phyloP scores from a whole-genome alignment of 179 eudicot species.

The Sideroxylon spinosum region DNA sequence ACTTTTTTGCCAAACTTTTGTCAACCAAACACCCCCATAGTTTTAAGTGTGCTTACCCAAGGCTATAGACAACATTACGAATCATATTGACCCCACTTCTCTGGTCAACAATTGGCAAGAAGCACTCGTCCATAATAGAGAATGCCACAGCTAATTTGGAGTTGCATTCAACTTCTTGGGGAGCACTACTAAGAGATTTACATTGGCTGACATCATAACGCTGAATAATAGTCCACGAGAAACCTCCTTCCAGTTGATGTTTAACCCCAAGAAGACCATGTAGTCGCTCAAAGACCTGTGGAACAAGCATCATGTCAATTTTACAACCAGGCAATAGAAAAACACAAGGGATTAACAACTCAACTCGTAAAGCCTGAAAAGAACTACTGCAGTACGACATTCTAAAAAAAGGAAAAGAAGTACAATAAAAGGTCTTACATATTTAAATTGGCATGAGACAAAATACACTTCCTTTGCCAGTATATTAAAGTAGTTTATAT shows the following conservation, averaged over 20 bases:
- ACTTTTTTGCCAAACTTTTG: too few relatives aligned
- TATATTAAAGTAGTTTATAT: background rate
- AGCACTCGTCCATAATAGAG: slow-evolving; percentile 85
- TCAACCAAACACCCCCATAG: too few relatives aligned
- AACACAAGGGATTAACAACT: slow-evolving; percentile 26
- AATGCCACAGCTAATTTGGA: slow-evolving; percentile 84
- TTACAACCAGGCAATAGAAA: background rate
- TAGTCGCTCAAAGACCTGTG: slow-evolving; percentile 57
- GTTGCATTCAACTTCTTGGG: slow-evolving; percentile 55
- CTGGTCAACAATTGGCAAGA: slow-evolving; percentile 74
- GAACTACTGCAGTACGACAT: slow-evolving; percentile 33
- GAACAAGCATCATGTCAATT: slow-evolving; percentile 11
- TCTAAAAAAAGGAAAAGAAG: background rate
- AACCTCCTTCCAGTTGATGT: slow-evolving; percentile 67
- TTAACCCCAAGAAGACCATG: slow-evolving; percentile 56
- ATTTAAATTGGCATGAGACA: background rate
- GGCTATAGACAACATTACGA: slow-evolving; percentile 64
- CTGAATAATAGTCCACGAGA: slow-evolving; percentile 68
- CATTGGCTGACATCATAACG: slow-evolving; percentile 45
- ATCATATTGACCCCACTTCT: slow-evolving; percentile 76
- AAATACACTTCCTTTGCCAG: background rate
- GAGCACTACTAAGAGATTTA: slow-evolving; percentile 17
- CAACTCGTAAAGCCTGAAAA: background rate
- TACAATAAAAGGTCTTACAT: background rate
- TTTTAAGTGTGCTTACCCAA: slow-evolving; percentile 60